Evolutionary conservation across 345 rosid genomes (phyloP), one percentile per base, ranked within the genome.

Genomic region (Hibiscus mutabilis): DNA sequence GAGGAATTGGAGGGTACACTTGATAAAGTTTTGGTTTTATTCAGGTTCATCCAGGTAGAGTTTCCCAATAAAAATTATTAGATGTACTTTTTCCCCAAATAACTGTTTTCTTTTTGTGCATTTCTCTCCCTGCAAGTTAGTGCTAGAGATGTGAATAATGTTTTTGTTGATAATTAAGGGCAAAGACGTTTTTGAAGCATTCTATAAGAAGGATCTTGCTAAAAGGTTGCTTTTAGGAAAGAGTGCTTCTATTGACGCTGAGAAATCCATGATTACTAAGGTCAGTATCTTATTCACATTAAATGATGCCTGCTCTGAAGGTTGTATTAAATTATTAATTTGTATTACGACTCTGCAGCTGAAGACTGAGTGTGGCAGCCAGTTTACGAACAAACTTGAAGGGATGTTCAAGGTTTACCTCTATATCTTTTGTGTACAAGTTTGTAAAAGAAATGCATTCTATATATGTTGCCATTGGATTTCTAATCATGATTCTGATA

Each of bases 221-320:
- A 95, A 95, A 87, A 84, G 99, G 78, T 85, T 95, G 46, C 82
- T 95, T 49, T 79, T 95, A 82, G 97, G 98, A 33, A 95, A 95
- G 82, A 95, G 99, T 79, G 99, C 99, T 77, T 95, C 98, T 49
- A 92, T 95, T 81, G 99, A 95, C 74, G 97, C 98, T 0, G 99
- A 95, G 87, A 95, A 95, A 77, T 95, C 99, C 69, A 95, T 95
- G 99, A 95, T 95, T 77, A 89, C 99, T 51, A 95, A 95, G 97
- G 97, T 92, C 76, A 35, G 73, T 52, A 42, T 76, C 27, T 52
- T 56, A 6, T 47, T 65, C 63, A 15, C 53, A 16, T 9, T 24
- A 56, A 29, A 27, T 22, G 15, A 29, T 0, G 1, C 24, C 2
- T 16, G 19, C 44, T 49, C 29, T 63, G 53, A 57, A 24, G 27